phyloP scores from a whole-genome alignment of 2,329 filamentous ascomycete genomes.

The Ustilaginoidea virens region DNA sequence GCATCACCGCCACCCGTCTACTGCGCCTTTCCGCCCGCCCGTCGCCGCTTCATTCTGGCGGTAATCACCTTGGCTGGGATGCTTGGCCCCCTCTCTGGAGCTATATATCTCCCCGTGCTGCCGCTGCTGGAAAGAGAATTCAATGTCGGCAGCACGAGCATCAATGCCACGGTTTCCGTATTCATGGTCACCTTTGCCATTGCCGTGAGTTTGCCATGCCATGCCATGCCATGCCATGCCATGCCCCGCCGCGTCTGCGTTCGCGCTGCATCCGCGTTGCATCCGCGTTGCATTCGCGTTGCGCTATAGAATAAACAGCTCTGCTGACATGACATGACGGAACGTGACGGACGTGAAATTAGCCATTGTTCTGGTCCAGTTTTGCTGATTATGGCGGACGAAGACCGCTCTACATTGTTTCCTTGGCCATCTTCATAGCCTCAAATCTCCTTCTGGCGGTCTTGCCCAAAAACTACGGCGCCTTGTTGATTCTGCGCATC shows the following conservation, averaged over 20 bases:
- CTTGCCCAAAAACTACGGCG: conserved; percentile 20
- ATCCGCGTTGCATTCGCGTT: too few relatives aligned
- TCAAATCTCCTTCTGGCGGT: conserved; percentile 23
- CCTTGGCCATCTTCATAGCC: conserved; percentile 21
- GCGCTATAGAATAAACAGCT: too few relatives aligned
- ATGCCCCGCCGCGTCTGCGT: too few relatives aligned
- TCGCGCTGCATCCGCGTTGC: too few relatives aligned
- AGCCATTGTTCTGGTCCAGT: conserved; percentile 25
- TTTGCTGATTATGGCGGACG: conserved; percentile 23
- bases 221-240: too few relatives aligned
- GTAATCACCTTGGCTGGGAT: conserved; percentile 25
- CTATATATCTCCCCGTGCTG: conserved; percentile 27
- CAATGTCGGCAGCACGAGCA: conserved; percentile 15
- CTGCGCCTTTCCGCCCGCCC: conserved; percentile 19
- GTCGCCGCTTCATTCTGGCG: conserved; percentile 20
- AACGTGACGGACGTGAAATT: too few relatives aligned
- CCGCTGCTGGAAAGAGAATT: conserved; percentile 22
- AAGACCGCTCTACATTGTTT: conserved; percentile 23
- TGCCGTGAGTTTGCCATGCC: conserved; percentile 12
- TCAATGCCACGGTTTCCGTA: conserved; percentile 27
- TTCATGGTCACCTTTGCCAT: conserved; percentile 28
- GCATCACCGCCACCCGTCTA: conserved; percentile 12
- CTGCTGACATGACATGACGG: too few relatives aligned
- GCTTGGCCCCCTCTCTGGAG: conserved; percentile 26
- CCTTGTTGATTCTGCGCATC: conserved; percentile 22